Percentiles rank a stretch among this genome's conserved stretches.
Evolutionary conservation across 2,329 filamentous ascomycete species (phyloP).

Genomic region (Colletotrichum simmondsii): DNA sequence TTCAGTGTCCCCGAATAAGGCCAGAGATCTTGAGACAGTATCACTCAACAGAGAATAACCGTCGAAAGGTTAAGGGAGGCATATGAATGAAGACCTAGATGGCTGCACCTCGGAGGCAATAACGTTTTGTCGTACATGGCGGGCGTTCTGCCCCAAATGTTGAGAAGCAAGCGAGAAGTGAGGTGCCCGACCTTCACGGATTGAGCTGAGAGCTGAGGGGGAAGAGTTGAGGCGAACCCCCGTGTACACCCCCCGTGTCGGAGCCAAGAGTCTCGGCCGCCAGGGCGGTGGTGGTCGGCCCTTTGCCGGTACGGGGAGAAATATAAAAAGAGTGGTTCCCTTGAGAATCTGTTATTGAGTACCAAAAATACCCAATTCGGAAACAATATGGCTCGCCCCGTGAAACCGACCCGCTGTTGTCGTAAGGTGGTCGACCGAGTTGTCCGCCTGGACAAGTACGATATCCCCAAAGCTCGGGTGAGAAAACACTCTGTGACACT

Average conservation of each 20-base stretch:
- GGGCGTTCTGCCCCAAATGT: conserved; percentile 6
- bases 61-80: neutral
- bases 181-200: too few relatives aligned
- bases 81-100: neutral
- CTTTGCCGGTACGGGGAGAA: conserved; percentile 6
- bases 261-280: conserved; percentile 30
- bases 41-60: neutral
- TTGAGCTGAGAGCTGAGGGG: neutral
- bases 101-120: conserved; percentile 1
- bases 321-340: neutral
- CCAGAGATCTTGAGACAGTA: neutral
- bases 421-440: neutral
- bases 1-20: neutral
- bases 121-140: conserved; percentile 11
- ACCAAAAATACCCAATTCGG: conserved; percentile 7
- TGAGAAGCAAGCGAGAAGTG: neutral
- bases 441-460: neutral
- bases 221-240: conserved; percentile 14
- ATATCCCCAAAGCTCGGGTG: neutral
- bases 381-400: neutral
- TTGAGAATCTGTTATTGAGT: neutral
- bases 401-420: neutral
- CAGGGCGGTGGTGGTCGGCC: conserved; percentile 20
- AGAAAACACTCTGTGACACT: neutral
- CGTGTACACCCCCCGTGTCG: conserved; percentile 19